Evolutionary conservation across 2,329 filamentous ascomycete genomes (phyloP).

Genomic region (Penicillium aurantiogriseum): DNA sequence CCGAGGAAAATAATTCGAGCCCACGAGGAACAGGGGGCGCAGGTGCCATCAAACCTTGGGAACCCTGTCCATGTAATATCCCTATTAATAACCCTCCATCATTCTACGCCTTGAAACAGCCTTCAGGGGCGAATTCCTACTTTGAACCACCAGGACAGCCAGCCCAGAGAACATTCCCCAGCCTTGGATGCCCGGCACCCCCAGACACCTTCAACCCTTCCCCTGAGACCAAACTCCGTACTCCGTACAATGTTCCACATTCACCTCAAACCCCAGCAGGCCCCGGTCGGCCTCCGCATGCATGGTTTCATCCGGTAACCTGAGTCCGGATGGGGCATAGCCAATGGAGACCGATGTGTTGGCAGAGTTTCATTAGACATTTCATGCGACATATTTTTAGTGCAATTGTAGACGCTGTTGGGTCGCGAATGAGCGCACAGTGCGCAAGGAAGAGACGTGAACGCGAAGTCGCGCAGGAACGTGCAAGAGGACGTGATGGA

Average conservation of each 20-base stretch:
- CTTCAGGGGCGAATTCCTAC: not conserved
- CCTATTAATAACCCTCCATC: slow-evolving; percentile 7
- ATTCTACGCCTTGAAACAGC: not conserved
- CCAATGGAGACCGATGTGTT: slow-evolving; percentile 3
- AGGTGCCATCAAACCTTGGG: not conserved
- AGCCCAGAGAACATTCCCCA: slow-evolving; percentile 2
- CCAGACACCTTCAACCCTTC: not conserved
- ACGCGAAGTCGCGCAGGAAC: slow-evolving; percentile 1
- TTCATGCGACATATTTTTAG: not conserved
- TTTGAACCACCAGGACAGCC: not conserved
- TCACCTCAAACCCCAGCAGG: not conserved
- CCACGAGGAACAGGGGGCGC: slow-evolving; percentile 5
- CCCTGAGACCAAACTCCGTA: not conserved
- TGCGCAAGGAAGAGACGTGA: slow-evolving; percentile 2
- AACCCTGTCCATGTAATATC: not conserved
- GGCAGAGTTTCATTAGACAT: slow-evolving; percentile 4
- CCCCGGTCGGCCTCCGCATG: not conserved
- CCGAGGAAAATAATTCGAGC: not conserved
- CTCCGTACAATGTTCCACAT: not conserved
- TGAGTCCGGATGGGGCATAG: not conserved
- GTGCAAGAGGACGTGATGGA: not conserved
- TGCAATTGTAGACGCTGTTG: not conserved
- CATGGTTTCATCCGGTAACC: slow-evolving; percentile 4
- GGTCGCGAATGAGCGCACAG: slow-evolving; percentile 3
- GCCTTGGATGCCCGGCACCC: not conserved